phyloP scores from a whole-genome alignment of 257 asterid species.

The Pogostemon cablin region DNA sequence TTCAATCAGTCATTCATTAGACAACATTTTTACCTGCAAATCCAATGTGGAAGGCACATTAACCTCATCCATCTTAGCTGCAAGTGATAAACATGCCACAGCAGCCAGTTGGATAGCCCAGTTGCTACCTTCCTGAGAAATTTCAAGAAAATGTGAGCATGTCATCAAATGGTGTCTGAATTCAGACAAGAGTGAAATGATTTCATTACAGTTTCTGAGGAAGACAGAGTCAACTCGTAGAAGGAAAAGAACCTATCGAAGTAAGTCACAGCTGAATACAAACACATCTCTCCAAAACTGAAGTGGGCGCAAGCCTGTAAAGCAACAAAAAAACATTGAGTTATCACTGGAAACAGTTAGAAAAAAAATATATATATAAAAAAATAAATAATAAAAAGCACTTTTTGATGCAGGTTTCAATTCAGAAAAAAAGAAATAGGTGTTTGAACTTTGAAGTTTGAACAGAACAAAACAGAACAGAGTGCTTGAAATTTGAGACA shows the following conservation, averaged over 20 bases:
- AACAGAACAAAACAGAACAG: neutral
- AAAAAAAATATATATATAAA: neutral
- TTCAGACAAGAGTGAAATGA: neutral
- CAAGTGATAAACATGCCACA: constrained; percentile 76
- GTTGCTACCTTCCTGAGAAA: constrained; percentile 44
- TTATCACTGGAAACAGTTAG: constrained; percentile 9
- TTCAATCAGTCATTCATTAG: too few relatives aligned
- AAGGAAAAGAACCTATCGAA: constrained; percentile 53
- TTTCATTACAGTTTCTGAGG: constrained; percentile 29
- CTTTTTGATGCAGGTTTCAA: constrained; percentile 15
- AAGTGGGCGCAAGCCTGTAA: constrained; percentile 52
- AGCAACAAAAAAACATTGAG: constrained; percentile 27
- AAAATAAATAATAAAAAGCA: neutral
- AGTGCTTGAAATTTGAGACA: constrained; percentile 15
- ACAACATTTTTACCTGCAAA: constrained; percentile 54
- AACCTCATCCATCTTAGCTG: constrained; percentile 76
- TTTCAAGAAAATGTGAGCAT: constrained; percentile 24
- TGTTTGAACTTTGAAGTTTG: neutral
- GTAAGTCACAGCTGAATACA: constrained; percentile 47
- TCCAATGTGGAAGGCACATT: constrained; percentile 48
- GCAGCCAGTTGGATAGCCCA: constrained; percentile 70
- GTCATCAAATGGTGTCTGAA: constrained; percentile 2
- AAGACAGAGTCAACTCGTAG: constrained; percentile 39
- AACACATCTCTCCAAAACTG: constrained; percentile 46
- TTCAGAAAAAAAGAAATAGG: neutral